Percentiles rank a stretch among this genome's conserved stretches.
phyloP scores from a whole-genome alignment of 805 yeast species.

The Metschnikowia continentalis region DNA sequence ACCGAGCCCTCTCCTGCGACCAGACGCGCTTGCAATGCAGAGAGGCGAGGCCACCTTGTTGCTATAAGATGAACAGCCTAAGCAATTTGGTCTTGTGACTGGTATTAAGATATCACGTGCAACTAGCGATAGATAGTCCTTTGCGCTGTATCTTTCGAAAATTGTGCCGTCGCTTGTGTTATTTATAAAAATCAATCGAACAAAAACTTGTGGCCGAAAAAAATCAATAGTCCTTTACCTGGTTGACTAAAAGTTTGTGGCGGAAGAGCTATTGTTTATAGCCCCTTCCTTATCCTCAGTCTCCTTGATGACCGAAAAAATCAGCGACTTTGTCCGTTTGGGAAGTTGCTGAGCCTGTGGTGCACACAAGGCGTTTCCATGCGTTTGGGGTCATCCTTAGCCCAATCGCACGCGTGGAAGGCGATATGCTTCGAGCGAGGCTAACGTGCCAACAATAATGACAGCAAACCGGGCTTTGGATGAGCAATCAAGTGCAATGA shows the following conservation, averaged over 20 bases:
- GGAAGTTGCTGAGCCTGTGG: background rate
- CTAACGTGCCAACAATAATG: background rate
- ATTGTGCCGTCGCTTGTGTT: background rate
- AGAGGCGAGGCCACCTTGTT: background rate
- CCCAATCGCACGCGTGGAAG: background rate
- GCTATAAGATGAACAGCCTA: background rate
- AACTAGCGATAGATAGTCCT: too few relatives aligned
- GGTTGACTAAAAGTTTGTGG: background rate
- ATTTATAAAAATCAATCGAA: background rate
- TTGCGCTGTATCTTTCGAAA: background rate
- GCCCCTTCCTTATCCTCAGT: background rate
- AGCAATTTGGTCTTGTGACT: background rate
- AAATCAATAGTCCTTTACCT: background rate
- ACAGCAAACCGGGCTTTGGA: background rate
- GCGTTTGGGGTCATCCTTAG: conserved; percentile 1
- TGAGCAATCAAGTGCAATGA: too few relatives aligned
- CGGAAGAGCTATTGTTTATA: background rate
- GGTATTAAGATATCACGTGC: background rate
- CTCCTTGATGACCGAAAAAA: background rate
- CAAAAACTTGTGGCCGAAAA: background rate
- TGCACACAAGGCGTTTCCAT: background rate
- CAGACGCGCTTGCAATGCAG: background rate
- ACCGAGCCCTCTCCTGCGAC: conserved; percentile 4
- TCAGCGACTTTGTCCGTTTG: background rate
- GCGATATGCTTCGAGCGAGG: background rate